phyloP scores from a whole-genome alignment of 768 basidiomycete species.

The Serendipita indica region DNA sequence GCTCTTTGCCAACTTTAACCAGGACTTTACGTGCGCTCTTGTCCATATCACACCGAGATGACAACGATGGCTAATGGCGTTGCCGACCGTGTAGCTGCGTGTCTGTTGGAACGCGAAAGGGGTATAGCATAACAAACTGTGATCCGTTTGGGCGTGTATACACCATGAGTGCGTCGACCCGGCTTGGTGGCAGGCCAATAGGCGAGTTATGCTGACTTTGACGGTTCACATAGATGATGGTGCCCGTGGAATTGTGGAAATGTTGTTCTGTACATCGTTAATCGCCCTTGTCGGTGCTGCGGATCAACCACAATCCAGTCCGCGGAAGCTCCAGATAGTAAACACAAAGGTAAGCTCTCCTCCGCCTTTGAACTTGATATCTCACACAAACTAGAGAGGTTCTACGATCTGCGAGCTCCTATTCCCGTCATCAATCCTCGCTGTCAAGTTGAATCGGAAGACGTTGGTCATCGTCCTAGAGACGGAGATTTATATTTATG shows the following conservation, averaged over 20 bases:
- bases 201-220: neutral
- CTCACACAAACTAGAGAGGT: slow-evolving; percentile 48
- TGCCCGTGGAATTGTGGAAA: slow-evolving; percentile 91
- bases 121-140: slow-evolving; percentile 95
- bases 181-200: neutral
- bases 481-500: slow-evolving; percentile 97
- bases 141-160: slow-evolving; percentile 96
- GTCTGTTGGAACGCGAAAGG: slow-evolving; percentile 86
- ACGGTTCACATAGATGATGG: slow-evolving; percentile 53
- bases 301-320: slow-evolving; percentile 79
- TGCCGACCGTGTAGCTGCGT: slow-evolving; percentile 44
- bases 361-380: neutral
- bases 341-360: slow-evolving; percentile 73
- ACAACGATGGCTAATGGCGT: neutral
- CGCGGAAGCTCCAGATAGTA: slow-evolving; percentile 89
- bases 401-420: slow-evolving; percentile 97
- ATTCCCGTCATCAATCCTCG: slow-evolving; percentile 89
- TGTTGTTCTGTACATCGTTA: slow-evolving; percentile 97
- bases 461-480: slow-evolving; percentile 92
- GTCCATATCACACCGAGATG: slow-evolving; percentile 7
- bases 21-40: slow-evolving; percentile 73
- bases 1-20: slow-evolving; percentile 93
- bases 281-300: slow-evolving; percentile 94
- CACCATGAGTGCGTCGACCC: slow-evolving; percentile 61
- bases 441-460: slow-evolving; percentile 97